These are phyloP conservation scores for Piloderma croceum DNA, from an alignment of 768 basidiomycete species.

Conservation along the genomic window DNA sequence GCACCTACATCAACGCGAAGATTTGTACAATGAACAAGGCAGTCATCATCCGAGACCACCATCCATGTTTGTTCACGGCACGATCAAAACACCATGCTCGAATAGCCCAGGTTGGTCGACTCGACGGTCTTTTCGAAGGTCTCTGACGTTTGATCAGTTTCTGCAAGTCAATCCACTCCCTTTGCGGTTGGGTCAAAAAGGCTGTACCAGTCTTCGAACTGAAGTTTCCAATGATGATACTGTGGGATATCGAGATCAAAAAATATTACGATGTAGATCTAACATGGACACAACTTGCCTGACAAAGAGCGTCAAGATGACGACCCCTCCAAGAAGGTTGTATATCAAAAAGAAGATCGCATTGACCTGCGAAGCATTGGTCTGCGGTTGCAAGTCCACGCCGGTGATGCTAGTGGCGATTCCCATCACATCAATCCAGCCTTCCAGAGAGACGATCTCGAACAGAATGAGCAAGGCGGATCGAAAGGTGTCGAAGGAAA, in stretches of 20 bases:
- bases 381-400: conserved; percentile 58
- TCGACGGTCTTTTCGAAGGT: conserved; percentile 76
- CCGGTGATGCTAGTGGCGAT: conserved; percentile 77
- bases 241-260: no score
- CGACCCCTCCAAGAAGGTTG: conserved; percentile 84
- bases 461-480: conserved; percentile 86
- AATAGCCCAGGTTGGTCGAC: conserved; percentile 46
- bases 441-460: conserved; percentile 93
- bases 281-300: conserved; percentile 45
- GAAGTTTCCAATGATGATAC: conserved; percentile 95
- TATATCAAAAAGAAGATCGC: conserved; percentile 90
- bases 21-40: conserved; percentile 78
- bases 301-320: conserved; percentile 86
- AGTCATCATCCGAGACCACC: conserved; percentile 84
- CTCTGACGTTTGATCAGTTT: conserved; percentile 82
- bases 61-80: conserved; percentile 87
- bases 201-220: conserved; percentile 81
- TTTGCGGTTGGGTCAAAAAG: conserved; percentile 77
- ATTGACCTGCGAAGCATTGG: conserved; percentile 72
- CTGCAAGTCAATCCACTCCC: conserved; percentile 91
- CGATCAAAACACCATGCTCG: conserved; percentile 89
- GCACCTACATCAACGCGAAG: conserved; percentile 68
- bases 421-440: conserved; percentile 93
- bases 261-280: conserved; percentile 2
- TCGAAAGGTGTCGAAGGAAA: conserved; percentile 86